A percentile compares a stretch with the other conserved stretches of the same genome.
Evolutionary conservation across 2,329 filamentous ascomycete species (phyloP).

Genomic region (Herpotrichia juniperi): DNA sequence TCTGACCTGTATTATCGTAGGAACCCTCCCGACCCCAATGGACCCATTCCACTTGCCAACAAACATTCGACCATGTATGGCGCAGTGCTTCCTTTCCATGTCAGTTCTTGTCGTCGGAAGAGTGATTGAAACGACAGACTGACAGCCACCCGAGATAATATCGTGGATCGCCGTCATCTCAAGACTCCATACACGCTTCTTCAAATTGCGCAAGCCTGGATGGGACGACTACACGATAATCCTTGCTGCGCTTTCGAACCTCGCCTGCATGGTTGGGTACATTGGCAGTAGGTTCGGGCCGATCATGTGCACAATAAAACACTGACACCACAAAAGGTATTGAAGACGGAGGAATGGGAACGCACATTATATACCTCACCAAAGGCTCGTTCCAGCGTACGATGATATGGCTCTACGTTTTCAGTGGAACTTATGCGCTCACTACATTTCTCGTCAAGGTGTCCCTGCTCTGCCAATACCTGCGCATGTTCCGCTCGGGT

Average conservation of each 20-base stretch:
- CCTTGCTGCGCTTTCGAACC: conserved; percentile 29
- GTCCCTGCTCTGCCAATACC: conserved; percentile 42
- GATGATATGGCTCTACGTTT: conserved; percentile 32
- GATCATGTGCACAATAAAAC: neutral
- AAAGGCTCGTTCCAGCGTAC: conserved; percentile 12
- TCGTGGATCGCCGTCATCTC: conserved; percentile 31
- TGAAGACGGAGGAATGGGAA: conserved; percentile 36
- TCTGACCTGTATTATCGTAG: too few species aligned
- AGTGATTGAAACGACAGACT: conserved; percentile 9
- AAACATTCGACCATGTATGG: conserved; percentile 28
- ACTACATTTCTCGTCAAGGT: conserved; percentile 40
- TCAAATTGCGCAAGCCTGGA: conserved; percentile 33
- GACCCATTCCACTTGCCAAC: conserved; percentile 27
- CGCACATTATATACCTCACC: conserved; percentile 30
- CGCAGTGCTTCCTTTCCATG: conserved; percentile 34
- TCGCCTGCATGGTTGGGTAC: conserved; percentile 25
- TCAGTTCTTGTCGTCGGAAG: conserved; percentile 8
- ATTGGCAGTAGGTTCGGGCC: conserved; percentile 20
- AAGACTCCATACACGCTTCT: conserved; percentile 34
- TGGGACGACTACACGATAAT: conserved; percentile 44
- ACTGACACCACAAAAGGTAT: conserved; percentile 23
- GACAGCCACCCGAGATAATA: conserved; percentile 20
- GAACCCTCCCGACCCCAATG: conserved; percentile 30
- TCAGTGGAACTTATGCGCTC: conserved; percentile 32
- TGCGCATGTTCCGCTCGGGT: conserved; percentile 35